These are phyloP conservation scores for Candolleomyces efflorescens DNA, from an alignment of 768 basidiomycete species.

Conservation along the genomic window DNA sequence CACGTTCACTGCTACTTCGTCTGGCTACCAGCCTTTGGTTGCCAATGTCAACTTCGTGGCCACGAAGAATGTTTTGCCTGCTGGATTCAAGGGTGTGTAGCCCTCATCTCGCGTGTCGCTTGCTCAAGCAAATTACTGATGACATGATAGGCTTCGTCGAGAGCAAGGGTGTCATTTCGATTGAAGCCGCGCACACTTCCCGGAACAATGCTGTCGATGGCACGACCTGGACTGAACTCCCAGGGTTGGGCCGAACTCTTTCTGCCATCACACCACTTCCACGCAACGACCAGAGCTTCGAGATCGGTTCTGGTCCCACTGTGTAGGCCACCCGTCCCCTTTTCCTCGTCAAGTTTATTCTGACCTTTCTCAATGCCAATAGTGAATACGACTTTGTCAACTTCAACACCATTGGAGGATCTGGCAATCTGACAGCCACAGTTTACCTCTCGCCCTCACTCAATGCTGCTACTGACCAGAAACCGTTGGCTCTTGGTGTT, in stretches of 20 bases:
- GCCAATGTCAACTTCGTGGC: conserved; percentile 32
- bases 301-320: conserved; percentile 57
- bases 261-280: conserved; percentile 62
- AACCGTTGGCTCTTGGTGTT: conserved; percentile 49
- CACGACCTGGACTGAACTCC: conserved; percentile 55
- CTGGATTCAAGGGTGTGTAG: conserved; percentile 46
- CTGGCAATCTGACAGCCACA: conserved; percentile 44
- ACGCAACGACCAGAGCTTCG: conserved; percentile 49
- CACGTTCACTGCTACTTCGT: conserved; percentile 42
- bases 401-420: conserved; percentile 43
- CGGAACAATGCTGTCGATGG: conserved; percentile 44
- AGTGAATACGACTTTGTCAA: conserved; percentile 66
- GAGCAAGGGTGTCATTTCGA: conserved; percentile 56
- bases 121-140: neutral
- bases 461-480: conserved; percentile 45
- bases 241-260: conserved; percentile 54
- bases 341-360: neutral
- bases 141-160: conserved; percentile 51
- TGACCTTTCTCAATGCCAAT: neutral
- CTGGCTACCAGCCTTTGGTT: conserved; percentile 30
- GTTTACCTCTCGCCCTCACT: conserved; percentile 48
- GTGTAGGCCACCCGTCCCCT: conserved; percentile 32
- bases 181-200: conserved; percentile 60
- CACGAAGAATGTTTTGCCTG: conserved; percentile 33
- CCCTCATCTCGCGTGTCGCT: neutral